Conservation (phyloP, 2,329 filamentous ascomycete species). For the Zasmidium angulare region DNA sequence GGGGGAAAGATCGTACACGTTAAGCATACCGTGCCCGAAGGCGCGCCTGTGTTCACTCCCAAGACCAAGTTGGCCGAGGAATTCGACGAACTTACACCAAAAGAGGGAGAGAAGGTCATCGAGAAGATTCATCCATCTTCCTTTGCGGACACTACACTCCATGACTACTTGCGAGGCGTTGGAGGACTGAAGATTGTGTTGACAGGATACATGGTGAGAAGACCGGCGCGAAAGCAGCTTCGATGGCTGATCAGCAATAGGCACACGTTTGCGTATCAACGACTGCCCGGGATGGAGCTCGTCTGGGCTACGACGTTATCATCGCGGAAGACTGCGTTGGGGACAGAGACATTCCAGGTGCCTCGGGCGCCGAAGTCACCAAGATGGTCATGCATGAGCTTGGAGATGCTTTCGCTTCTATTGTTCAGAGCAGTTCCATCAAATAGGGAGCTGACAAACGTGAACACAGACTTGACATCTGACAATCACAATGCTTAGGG, state of each 20-base stretch:
- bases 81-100: constrained; percentile 59
- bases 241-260: constrained; percentile 31
- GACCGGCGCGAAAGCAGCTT: not conserved
- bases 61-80: constrained; percentile 59
- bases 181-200: constrained; percentile 62
- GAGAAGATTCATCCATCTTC: constrained; percentile 59
- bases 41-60: constrained; percentile 66
- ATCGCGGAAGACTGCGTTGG: constrained; percentile 63
- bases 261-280: constrained; percentile 66
- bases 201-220: constrained; percentile 55
- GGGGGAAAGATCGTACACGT: constrained; percentile 61
- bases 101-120: constrained; percentile 57
- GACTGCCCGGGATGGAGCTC: constrained; percentile 60
- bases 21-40: constrained; percentile 58
- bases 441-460: constrained; percentile 29
- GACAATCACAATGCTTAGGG: not conserved
- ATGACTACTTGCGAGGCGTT: constrained; percentile 53
- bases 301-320: constrained; percentile 64
- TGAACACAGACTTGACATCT: too few relatives aligned
- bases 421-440: constrained; percentile 54
- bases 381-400: constrained; percentile 59
- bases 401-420: constrained; percentile 62
- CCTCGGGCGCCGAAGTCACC: constrained; percentile 55
- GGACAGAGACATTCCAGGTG: constrained; percentile 65
- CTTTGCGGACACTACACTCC: constrained; percentile 61